phyloP scores from a whole-genome alignment of 1,284 basidiomycete genomes.

The Inonotus hispidus region DNA sequence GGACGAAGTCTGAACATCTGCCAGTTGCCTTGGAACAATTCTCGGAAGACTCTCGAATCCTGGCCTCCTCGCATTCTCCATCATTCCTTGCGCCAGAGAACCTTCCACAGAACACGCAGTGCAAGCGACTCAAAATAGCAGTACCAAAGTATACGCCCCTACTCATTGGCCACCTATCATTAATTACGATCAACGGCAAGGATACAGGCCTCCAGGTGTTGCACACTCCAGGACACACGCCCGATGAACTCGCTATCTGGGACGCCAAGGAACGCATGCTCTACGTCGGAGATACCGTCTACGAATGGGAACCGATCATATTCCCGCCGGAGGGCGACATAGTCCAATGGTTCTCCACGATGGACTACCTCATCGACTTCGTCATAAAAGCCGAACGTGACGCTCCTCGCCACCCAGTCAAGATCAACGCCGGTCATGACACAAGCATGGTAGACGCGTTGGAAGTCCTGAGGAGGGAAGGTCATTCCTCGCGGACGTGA shows the following conservation, averaged over 20 bases:
- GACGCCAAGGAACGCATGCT: slow-evolving; percentile 43
- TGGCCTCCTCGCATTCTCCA: slow-evolving; percentile 41
- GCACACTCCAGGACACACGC: slow-evolving; percentile 53
- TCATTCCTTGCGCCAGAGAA: slow-evolving; percentile 37
- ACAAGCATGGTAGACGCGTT: slow-evolving; percentile 39
- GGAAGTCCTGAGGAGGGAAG: slow-evolving; percentile 37
- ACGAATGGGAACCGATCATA: slow-evolving; percentile 48
- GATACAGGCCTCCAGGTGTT: slow-evolving; percentile 37
- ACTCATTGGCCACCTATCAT: slow-evolving; percentile 36
- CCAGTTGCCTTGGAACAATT: slow-evolving; percentile 47
- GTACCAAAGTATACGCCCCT: slow-evolving; percentile 40
- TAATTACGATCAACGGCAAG: slow-evolving; percentile 22
- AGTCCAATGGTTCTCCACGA: slow-evolving; percentile 39
- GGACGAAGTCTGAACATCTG: background rate
- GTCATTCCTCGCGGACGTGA: slow-evolving; percentile 42
- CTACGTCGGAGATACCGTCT: slow-evolving; percentile 51
- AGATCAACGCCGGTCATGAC: slow-evolving; percentile 44
- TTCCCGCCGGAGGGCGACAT: slow-evolving; percentile 49
- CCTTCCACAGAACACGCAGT: slow-evolving; percentile 41
- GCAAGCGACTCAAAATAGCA: slow-evolving; percentile 34
- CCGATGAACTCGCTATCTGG: slow-evolving; percentile 50
- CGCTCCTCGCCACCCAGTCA: slow-evolving; percentile 27
- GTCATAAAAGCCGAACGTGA: slow-evolving; percentile 25
- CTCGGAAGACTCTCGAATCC: slow-evolving; percentile 38
- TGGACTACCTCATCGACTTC: slow-evolving; percentile 38